phyloP scores from a whole-genome alignment of 2,329 filamentous ascomycete species.

The Rutstroemia sp. region DNA sequence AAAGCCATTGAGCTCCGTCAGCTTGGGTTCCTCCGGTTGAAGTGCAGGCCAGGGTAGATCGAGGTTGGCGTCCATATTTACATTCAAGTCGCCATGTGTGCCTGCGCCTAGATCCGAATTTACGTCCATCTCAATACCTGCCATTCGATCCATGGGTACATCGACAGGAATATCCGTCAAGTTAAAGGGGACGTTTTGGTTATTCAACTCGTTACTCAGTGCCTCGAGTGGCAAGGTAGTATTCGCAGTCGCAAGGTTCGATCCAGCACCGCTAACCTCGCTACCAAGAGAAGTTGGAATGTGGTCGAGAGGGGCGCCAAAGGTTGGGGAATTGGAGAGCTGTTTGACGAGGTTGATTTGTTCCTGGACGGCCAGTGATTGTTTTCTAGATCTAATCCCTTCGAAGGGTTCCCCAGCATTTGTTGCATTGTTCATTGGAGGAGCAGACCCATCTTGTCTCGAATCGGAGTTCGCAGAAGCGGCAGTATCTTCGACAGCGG shows the following conservation, averaged over 20 bases:
- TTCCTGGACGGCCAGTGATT: neutral
- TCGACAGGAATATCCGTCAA: too few species aligned
- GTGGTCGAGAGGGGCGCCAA: neutral
- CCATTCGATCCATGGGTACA: too few species aligned
- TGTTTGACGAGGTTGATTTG: neutral
- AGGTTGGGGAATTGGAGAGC: neutral
- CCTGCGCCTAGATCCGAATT: too few species aligned
- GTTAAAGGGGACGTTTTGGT: too few species aligned
- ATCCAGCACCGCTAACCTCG: too few species aligned
- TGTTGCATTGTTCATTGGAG: neutral
- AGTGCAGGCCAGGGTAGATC: neutral
- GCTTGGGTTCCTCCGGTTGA: neutral
- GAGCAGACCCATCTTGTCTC: neutral
- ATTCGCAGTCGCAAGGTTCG: neutral
- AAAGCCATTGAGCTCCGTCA: slow-evolving; percentile 27
- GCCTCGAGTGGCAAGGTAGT: neutral
- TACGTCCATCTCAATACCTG: too few species aligned
- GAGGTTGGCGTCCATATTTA: too few species aligned
- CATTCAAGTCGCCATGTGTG: too few species aligned
- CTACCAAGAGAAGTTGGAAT: neutral
- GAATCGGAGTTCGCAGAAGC: neutral
- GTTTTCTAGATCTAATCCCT: neutral
- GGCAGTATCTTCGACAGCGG: neutral
- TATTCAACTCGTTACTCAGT: neutral
- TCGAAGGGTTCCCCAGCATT: neutral